Base-by-base conservation (phyloP, 2,329 filamentous ascomycete genomes). In the Paraphaeosphaeria sporulosa region DNA sequence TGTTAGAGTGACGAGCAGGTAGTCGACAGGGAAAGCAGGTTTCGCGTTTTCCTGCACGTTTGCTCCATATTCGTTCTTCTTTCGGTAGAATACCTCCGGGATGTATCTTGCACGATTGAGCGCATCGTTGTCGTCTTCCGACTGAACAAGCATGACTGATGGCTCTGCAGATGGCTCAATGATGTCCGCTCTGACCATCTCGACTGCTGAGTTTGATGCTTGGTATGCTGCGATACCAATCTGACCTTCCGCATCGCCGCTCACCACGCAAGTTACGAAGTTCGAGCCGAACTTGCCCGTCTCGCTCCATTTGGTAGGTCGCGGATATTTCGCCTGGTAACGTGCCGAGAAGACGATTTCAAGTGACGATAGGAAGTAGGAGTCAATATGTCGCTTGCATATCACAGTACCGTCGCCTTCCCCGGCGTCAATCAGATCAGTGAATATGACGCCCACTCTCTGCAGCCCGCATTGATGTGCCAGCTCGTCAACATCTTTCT, bases 1-100 rank as follows among this genome's bases (percentile, higher is more conserved):
- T 0, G 95, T 99, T 64, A 99, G 85, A 9, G 95, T 98, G 62
- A 98, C 92, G 58, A 98, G 89, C 36, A 99, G 86, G 76, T 98
- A 99, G 76, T 99, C 95, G 51, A 97, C 94, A 0, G 95, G 95
- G 77, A 99, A 99, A 48, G 91, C 89, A 0, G 95, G 95, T 76
- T 97, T 98, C 25, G 95, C 95, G 70, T 97, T 98, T 78, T 98
- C 93, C 76, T 97, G 95, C 8, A 98, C 95, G 69, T 94, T 97
- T 65, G 91, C 92, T 36, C 94, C 94, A 74, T 99, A 97, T 77
- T 99, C 94, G 78, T 99, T 99, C 78, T 97, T 93, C 68, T 88
- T 89, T 63, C 94, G 89, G 81, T 96, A 99, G 80, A 98, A 99
- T 4, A 99, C 94, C 73, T 99, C 95, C 0, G 95, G 95, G 23